Base-by-base conservation (phyloP, 2,329 filamentous ascomycete species). In the Aspergillus costaricaensis region DNA sequence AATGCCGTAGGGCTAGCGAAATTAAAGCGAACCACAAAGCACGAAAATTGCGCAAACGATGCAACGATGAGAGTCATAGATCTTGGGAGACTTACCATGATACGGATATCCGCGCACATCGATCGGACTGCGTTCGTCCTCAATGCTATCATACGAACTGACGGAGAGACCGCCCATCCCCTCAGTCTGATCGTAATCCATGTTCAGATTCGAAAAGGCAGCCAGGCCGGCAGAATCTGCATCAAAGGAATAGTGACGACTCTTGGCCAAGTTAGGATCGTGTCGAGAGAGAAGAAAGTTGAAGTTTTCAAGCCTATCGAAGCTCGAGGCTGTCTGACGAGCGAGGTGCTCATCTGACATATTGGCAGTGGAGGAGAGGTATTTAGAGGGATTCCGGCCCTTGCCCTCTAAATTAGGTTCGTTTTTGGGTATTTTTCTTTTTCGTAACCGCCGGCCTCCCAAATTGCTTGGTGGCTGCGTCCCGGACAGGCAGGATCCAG, bases 141-240 rank as follows among this genome's bases (percentile, higher is more conserved):
- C 75, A 60, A 77, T 72, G 60, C 74, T 77, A 52, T 77, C 75
- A 62, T 77, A 77, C 36, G 75, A 77, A 63, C 75, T 77, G 66
- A 77, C 75, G 30, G 75, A 77, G 10, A 77, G 61, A 21, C 75
- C 75, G 32, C 75, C 75, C 69, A 77, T 71, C 54, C 75, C 75
- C 57, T 77, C 75, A 2, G 75, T 77, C 57, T 76, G 75, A 54
- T 77, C 75, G 58, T 76, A 77, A 57, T 77, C 73, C 72, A 77
- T 74, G 55, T 69, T 72, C 62, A 71, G 61, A 56, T 71, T 74
- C 60, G 69, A 61, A 48, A 72, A 67, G 30, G 73, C 68, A 55
- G 70, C 67, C 65, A 75, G 67, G 60, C 69, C 70, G 25, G 70
- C 60, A 9, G 68, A 60, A 53, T 77, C 75, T 27, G 74, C 67